These are phyloP conservation scores for Globisporangium perplexum DNA, from an alignment of 352 stramenopile genomes.

Conservation along the genomic window DNA sequence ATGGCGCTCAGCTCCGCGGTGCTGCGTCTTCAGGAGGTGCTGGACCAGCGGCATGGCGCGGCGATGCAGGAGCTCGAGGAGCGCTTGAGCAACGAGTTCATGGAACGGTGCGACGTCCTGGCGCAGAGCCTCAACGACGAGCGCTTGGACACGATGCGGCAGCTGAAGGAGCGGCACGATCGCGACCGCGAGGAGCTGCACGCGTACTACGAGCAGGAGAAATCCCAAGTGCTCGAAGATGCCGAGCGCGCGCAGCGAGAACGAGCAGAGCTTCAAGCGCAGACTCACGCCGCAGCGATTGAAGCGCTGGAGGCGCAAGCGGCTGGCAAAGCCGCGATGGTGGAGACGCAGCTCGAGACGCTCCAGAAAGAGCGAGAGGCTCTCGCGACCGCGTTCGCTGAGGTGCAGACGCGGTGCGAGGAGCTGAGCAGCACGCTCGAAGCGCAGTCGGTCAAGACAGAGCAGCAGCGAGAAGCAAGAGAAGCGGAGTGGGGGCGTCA, in stretches of 20 bases:
- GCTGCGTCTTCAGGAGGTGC: not conserved
- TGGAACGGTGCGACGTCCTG: conserved; percentile 56
- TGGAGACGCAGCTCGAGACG: not conserved
- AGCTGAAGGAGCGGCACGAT: conserved; percentile 36
- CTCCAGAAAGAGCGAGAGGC: conserved; percentile 2
- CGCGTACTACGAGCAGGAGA: conserved; percentile 51
- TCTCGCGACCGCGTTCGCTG: not conserved
- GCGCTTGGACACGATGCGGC: conserved; percentile 30
- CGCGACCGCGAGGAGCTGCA: conserved; percentile 49
- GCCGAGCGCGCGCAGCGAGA: conserved; percentile 17
- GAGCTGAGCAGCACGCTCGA: conserved; percentile 3
- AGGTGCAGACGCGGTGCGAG: conserved; percentile 5
- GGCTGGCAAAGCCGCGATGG: not conserved
- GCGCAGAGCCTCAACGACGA: conserved; percentile 46
- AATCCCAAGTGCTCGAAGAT: conserved; percentile 49
- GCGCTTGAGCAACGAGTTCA: conserved; percentile 35
- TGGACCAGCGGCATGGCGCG: conserved; percentile 12
- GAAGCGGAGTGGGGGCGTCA: conserved; percentile 1
- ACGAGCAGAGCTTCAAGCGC: conserved; percentile 26
- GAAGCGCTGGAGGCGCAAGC: conserved; percentile 15
- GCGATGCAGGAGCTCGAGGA: conserved; percentile 36
- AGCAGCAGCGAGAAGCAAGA: not conserved
- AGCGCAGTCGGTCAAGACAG: not conserved
- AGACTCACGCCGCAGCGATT: conserved; percentile 16
- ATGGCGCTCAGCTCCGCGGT: not conserved